These are phyloP conservation scores for Plantago major DNA, from an alignment of 257 asterid species.

Conservation along the genomic window DNA sequence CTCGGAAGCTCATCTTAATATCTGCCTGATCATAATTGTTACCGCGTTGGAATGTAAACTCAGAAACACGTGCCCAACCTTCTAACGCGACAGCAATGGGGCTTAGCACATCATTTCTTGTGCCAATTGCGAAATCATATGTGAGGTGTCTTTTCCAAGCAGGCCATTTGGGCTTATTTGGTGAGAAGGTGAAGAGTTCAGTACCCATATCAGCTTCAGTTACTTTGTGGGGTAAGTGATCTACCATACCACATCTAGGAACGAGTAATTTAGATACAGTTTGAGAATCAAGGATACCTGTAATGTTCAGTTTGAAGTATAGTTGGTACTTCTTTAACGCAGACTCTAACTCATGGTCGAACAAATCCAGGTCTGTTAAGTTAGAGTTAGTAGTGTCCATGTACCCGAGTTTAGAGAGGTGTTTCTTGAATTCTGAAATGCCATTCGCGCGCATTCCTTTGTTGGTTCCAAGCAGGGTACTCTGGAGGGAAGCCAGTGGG, in stretches of 20 bases:
- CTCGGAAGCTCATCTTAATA: neutral
- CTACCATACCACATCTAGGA: neutral
- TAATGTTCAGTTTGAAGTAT: neutral
- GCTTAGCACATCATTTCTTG: neutral
- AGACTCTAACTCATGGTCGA: neutral
- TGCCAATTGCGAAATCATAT: neutral
- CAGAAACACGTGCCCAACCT: neutral
- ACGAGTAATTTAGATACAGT: neutral
- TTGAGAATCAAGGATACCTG: neutral
- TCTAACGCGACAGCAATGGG: neutral
- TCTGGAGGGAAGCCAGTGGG: neutral
- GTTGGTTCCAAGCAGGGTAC: neutral
- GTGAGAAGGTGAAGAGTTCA: neutral
- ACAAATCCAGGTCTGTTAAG: neutral
- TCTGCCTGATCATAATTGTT: neutral
- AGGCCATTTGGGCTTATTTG: neutral
- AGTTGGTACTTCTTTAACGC: neutral
- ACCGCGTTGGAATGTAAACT: neutral
- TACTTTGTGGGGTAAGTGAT: neutral
- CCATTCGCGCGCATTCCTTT: neutral
- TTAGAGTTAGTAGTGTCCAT: neutral
- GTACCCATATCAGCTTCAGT: neutral
- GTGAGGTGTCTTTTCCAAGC: neutral
- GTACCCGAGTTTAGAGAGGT: neutral
- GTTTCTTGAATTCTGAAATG: neutral